Conservation (phyloP, 345 rosid genomes). For the Reutealis trisperma region DNA sequence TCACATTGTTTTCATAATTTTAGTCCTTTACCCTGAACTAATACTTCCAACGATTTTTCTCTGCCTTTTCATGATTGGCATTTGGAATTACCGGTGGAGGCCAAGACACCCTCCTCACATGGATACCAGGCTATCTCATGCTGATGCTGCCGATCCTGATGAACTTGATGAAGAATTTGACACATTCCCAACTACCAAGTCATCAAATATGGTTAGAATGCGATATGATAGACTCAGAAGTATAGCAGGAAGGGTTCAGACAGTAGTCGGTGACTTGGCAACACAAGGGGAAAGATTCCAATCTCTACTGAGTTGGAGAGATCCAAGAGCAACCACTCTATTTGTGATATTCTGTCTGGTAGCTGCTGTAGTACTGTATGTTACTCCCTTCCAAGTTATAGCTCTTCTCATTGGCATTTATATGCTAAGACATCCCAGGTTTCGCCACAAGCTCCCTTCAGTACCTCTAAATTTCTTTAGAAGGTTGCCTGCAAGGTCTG, state of each 20-base stretch:
- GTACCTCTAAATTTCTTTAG: constrained; percentile 34
- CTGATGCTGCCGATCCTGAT: constrained; percentile 32
- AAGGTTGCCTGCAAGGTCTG: constrained; percentile 36
- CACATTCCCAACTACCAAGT: constrained; percentile 28
- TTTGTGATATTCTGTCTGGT: constrained; percentile 30
- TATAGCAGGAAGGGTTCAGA: constrained; percentile 35
- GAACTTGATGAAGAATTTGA: constrained; percentile 36
- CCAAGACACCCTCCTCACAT: constrained; percentile 33
- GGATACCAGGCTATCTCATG: constrained; percentile 32
- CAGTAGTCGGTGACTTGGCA: constrained; percentile 34
- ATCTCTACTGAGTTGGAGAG: constrained; percentile 37
- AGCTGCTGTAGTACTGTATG: constrained; percentile 31
- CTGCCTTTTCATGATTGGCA: constrained; percentile 30
- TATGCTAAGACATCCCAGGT: constrained; percentile 31
- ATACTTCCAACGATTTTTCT: constrained; percentile 35
- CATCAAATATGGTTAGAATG: constrained; percentile 30
- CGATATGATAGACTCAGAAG: constrained; percentile 34
- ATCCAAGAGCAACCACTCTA: constrained; percentile 35
- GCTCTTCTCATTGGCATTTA: constrained; percentile 30
- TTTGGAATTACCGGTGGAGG: constrained; percentile 36
- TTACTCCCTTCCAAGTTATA: constrained; percentile 34
- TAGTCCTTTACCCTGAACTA: constrained; percentile 34
- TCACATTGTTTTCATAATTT: constrained; percentile 31
- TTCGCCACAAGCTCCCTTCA: constrained; percentile 37
- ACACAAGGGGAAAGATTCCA: constrained; percentile 38